Base-by-base conservation (phyloP, 2,329 filamentous ascomycete species). In the Neurospora crassa region DNA sequence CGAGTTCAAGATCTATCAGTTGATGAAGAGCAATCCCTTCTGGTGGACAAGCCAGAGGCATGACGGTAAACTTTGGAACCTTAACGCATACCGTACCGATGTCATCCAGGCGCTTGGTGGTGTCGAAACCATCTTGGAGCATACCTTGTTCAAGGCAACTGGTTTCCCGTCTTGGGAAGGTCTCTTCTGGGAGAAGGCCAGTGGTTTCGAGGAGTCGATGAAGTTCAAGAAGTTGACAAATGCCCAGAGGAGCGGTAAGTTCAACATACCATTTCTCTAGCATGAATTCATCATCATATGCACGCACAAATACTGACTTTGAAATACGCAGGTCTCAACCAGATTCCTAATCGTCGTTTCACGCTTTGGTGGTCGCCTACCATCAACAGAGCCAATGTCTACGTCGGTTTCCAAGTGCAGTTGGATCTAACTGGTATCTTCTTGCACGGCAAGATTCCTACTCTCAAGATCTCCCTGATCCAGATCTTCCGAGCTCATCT, bases 211-310 rank as follows among this genome's bases (percentile, higher is more conserved):
- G 67, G 74, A 71, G 41, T 77, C 73, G 0, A 98, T 99, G 96
- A 97, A 98, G 75, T 99, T 97, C 86, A 99, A 99, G 83, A 99
- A 99, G 81, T 84, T 99, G 72, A 99, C 96, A 0, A 99, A 99
- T 77, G 96, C 96, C 0, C 96, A 99, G 81, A 88, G 96, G 76
- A 97, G 93, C 24, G 53, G 53, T 63, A 63, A 63, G 53, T 63
- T 34, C 34, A 18, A 5, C 53, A 10, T 18, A 8, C 29, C 24
- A 63, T 29, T 18, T 37, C 7, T 24, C 29, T 63, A 14, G 11
- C 3, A 7, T 63, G 53, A 63, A 37, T 14, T 63, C 5, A 18
- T 37, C 7, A 18, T 37, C 29, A 37, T 63, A 11, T 18, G 53
- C 53, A 63, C 53, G 53, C 53, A 63, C 53, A 63, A 34, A 63